Evolutionary conservation across 2,329 filamentous ascomycete species (phyloP).

Genomic region (Aspergillus tamarii): DNA sequence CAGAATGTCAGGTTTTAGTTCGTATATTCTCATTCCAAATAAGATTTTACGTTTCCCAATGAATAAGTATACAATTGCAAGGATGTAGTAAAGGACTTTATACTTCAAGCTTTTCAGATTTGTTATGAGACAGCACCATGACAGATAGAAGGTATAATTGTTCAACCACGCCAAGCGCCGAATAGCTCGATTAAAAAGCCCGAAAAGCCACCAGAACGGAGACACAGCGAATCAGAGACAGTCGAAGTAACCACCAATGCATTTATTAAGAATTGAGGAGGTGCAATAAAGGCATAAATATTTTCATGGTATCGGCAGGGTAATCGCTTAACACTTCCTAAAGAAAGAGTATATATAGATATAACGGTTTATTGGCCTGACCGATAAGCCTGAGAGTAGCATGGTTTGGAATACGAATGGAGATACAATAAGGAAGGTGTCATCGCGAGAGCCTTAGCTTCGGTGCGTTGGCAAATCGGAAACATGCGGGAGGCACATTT

Average conservation of each 20-base stretch:
- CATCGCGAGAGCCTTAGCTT: no score
- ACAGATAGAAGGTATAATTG: not conserved
- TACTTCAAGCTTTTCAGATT: no score
- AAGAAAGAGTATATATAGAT: no score
- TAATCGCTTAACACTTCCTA: no score
- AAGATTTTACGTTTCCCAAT: not conserved
- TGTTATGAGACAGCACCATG: no score
- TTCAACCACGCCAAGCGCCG: not conserved
- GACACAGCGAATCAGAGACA: not conserved
- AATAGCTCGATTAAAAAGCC: not conserved
- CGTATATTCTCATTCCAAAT: not conserved
- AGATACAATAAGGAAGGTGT: no score
- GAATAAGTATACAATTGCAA: accelerated
- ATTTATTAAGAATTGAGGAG: not conserved
- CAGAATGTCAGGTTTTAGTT: not conserved
- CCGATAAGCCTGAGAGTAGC: no score
- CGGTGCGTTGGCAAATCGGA: not conserved
- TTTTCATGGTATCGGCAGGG: no score
- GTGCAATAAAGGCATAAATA: not conserved
- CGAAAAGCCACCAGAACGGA: not conserved
- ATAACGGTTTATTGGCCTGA: no score
- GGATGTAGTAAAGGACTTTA: no score
- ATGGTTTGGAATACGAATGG: no score
- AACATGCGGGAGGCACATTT: not conserved
- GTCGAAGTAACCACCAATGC: not conserved